Base-by-base conservation (phyloP, 2,329 filamentous ascomycete species). In the Kalmusia sp. region DNA sequence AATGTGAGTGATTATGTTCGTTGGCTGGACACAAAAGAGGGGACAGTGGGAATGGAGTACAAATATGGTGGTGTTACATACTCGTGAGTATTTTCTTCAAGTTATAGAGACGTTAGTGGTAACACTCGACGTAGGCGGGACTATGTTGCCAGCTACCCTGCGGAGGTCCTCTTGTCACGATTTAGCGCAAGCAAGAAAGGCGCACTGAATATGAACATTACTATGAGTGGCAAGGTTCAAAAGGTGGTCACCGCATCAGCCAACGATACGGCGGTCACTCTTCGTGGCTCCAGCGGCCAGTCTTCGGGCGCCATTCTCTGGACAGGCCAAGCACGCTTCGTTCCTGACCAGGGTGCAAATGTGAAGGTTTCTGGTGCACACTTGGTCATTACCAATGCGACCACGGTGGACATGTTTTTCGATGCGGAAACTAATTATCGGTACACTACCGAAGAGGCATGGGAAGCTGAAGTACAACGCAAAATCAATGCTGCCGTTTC, bases 401-500 rank as follows among this genome's bases (percentile, higher is more conserved):
- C 46, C 21, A 56, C 52, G 3, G 41, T 61, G 7, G 55, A 61
- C 24, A 56, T 58, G 7, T 61, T 54, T 45, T 61, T 58, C 40
- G 49, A 61, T 30, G 51, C 55, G 15, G 55, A 61, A 33, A 58
- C 50, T 6, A 37, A 43, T 2, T 57, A 61, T 17, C 39, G 58
- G 3, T 57, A 57, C 30, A 43, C 51, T 3, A 53, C 22, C 25
- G 17, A 41, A 9, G 37, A 31, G 11, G 45, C 54, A 14, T 45
- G 43, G 48, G 44, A 56, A 35, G 45, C 48, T 5, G 58, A 57
- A 4, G 21, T 65, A 17, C 58, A 57, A 24, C 49, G 47, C 9
- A 63, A 58, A 22, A 48, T 63, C n/a, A 53, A 62, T 22, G 49
- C 44, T 14, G 62, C 60, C 6, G 48, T 49, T n/a, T 30, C 28